Percentiles rank a stretch among this genome's conserved stretches.
phyloP scores from a whole-genome alignment of 2,329 filamentous ascomycete genomes.

The Sporothrix sp. region DNA sequence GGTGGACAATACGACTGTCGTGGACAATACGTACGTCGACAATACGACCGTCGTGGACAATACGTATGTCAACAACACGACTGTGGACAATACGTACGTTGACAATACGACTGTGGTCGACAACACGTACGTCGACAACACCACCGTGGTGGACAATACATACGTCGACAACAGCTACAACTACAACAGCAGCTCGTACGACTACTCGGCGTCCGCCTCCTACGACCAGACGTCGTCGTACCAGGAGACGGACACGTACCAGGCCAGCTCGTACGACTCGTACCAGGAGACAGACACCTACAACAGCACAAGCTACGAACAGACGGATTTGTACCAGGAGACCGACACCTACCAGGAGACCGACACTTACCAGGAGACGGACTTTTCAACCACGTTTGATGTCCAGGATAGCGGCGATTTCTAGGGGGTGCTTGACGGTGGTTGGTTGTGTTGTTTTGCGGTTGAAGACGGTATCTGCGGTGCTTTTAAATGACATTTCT shows the following conservation, averaged over 20 bases:
- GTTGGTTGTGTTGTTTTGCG: background rate
- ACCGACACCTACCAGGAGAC: constrained; percentile 10
- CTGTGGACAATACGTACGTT: background rate
- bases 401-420: background rate
- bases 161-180: constrained; percentile 8
- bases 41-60: background rate
- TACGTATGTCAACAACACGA: background rate
- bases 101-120: background rate
- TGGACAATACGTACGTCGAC: background rate
- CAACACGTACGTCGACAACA: constrained; percentile 3
- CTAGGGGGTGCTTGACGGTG: background rate
- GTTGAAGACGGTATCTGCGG: background rate
- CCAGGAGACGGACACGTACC: constrained; percentile 7
- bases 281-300: constrained; percentile 4
- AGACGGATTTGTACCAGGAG: constrained; percentile 8
- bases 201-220: background rate
- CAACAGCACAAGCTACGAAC: background rate
- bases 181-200: constrained; percentile 7
- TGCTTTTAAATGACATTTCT: background rate
- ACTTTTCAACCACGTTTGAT: background rate
- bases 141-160: constrained; percentile 2
- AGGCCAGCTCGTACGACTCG: background rate
- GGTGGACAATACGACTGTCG: background rate
- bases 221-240: constrained; percentile 4
- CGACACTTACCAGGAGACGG: constrained; percentile 1